Evolutionary conservation across 257 asterid species (phyloP), one percentile per base, ranked within the genome.

Genomic region (Forsythia suspensa): DNA sequence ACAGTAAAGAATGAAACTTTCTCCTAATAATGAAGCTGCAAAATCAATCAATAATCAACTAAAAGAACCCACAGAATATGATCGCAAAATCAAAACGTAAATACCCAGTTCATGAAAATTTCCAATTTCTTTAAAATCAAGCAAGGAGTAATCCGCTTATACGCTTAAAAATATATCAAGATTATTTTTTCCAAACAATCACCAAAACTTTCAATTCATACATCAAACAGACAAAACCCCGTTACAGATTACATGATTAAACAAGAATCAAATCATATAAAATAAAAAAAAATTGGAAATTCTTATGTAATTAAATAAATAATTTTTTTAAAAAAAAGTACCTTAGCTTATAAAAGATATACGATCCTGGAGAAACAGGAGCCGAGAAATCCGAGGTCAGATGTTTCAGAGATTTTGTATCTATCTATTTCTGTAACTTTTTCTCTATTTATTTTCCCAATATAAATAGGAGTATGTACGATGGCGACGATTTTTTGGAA

Each of bases 341-440:
- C 83, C 87, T 34, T 70, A 79, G 73, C 76, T 77, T 75, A 48
- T 20, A 75, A 29, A 16, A 69, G 70, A 70, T 74, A 74, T 82
- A 81, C 74, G 80, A 74, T 80, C 80, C 74, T 75, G 81, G 80
- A 79, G 80, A 77, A 71, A 80, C 81, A 76, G 40, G 73, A 74
- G 84, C 92, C 88, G 87, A 80, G 77, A 84, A 81, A 82, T 78
- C 84, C 88, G 87, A 83, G 83, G 86, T 76, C 74, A 63, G 84
- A 80, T 80, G 82, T 68, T 73, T 38, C 43, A 74, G 82, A 82
- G 44, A 81, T 78, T 44, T 48, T 13, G 67, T 75, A 43, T 65
- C 57, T 48, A 48, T 72, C 6, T 21, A 21, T 10, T 18, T 43
- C 36, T 44, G 42, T 69, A 43, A 38, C 36, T 80, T 36, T 38